Percentiles rank a stretch among this genome's conserved stretches.
These are phyloP conservation scores for Geotrichum carabidarum DNA, from an alignment of 1,139 yeast genomes.

Conservation along the genomic window DNA sequence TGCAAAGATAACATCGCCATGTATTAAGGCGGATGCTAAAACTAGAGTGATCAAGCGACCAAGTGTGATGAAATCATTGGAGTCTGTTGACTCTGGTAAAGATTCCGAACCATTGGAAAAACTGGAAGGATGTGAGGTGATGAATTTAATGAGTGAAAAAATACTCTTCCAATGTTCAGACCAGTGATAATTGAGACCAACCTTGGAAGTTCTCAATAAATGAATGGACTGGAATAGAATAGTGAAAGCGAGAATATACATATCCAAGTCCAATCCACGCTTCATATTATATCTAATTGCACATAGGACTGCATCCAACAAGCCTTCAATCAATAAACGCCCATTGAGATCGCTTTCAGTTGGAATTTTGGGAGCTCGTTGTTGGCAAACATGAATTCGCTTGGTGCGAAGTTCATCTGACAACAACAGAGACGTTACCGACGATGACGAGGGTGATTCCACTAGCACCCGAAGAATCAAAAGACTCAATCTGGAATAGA, in stretches of 20 bases:
- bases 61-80: conserved; percentile 23
- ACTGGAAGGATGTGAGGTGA: conserved; percentile 27
- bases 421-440: conserved; percentile 24
- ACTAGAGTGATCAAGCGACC: conserved; percentile 28
- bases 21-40: conserved; percentile 33
- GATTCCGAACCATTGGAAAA: neutral
- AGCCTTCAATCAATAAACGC: conserved; percentile 33
- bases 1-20: conserved; percentile 35
- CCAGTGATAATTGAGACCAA: conserved; percentile 37
- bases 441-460: conserved; percentile 29
- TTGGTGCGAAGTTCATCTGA: conserved; percentile 22
- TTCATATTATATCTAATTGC: conserved; percentile 36
- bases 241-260: conserved; percentile 32
- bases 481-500: conserved; percentile 34
- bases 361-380: conserved; percentile 32
- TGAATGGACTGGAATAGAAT: conserved; percentile 30
- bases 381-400: conserved; percentile 27
- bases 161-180: conserved; percentile 38
- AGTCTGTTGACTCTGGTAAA: neutral
- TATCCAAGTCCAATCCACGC: conserved; percentile 31
- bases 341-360: conserved; percentile 24
- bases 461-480: conserved; percentile 34
- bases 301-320: conserved; percentile 35
- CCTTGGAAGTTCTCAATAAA: conserved; percentile 24
- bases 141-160: conserved; percentile 30